Conservation (phyloP, 1,139 yeast species). For the Taphrina populina region DNA sequence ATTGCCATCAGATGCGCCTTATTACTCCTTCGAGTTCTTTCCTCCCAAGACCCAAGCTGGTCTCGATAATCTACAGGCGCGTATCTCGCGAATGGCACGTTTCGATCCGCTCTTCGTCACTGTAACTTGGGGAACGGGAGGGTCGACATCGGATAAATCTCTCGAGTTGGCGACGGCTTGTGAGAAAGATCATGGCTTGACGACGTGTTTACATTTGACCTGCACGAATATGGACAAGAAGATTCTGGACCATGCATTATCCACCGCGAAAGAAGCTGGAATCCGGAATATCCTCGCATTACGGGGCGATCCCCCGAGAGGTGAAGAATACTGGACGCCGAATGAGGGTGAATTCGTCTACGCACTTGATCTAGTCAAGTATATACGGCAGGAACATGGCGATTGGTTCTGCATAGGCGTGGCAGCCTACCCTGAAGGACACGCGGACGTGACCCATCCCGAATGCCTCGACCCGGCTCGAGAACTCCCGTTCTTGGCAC, state of each 20-base stretch:
- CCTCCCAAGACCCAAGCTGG: slow-evolving; percentile 93
- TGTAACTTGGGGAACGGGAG: slow-evolving; percentile 99
- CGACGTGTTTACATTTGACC: slow-evolving; percentile 90
- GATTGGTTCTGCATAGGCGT: slow-evolving; percentile 84
- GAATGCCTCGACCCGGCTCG: slow-evolving; percentile 59
- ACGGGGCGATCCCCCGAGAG: slow-evolving; percentile 95
- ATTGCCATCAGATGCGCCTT: slow-evolving; percentile 56
- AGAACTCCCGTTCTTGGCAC: slow-evolving; percentile 73
- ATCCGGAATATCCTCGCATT: slow-evolving; percentile 84
- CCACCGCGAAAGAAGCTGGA: slow-evolving; percentile 69
- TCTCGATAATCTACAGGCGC: slow-evolving; percentile 73
- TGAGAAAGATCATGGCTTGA: slow-evolving; percentile 69
- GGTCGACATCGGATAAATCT: slow-evolving; percentile 84
- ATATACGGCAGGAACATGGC: slow-evolving; percentile 67
- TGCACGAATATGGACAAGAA: slow-evolving; percentile 86
- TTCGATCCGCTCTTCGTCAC: slow-evolving; percentile 86
- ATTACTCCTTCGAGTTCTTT: slow-evolving; percentile 88
- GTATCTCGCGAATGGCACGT: slow-evolving; percentile 84
- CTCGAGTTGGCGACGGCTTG: slow-evolving; percentile 77
- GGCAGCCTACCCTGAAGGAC: slow-evolving; percentile 97
- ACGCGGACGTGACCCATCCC: slow-evolving; percentile 74
- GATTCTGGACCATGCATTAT: slow-evolving; percentile 75
- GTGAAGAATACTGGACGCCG: slow-evolving; percentile 60
- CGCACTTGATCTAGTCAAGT: slow-evolving; percentile 80
- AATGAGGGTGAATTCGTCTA: slow-evolving; percentile 56